phyloP scores from a whole-genome alignment of 306 rosid genomes.

The Trifolium pratense region DNA sequence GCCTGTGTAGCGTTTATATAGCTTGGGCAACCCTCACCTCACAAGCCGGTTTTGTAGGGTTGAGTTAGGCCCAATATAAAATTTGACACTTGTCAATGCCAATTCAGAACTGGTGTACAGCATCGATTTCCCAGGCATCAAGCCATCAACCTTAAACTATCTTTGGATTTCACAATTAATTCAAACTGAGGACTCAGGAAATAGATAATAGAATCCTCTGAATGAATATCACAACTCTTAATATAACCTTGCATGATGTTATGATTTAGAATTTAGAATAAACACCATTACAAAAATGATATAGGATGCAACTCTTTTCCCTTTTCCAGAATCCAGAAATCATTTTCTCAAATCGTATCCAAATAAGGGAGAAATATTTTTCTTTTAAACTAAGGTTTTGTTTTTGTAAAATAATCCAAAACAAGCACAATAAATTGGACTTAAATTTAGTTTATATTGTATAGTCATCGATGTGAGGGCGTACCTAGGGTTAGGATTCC shows the following conservation, averaged over 20 bases:
- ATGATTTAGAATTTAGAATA: conserved; percentile 21
- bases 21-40: too few species aligned
- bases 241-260: conserved; percentile 5
- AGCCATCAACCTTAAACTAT: conserved; percentile 26
- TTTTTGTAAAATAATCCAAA: neutral
- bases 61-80: too few species aligned
- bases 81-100: conserved; percentile 25
- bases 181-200: neutral
- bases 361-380: neutral
- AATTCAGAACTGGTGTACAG: conserved; percentile 15
- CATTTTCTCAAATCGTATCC: neutral
- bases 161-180: conserved; percentile 1
- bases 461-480: conserved; percentile 34
- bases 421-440: conserved; percentile 35
- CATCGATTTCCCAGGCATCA: conserved; percentile 11
- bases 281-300: conserved; percentile 18
- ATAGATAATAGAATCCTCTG: conserved; percentile 1
- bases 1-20: too few species aligned
- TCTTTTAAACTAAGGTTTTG: too few species aligned
- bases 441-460: conserved; percentile 17
- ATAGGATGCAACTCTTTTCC: conserved; percentile 6
- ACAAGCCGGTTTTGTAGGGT: too few species aligned
- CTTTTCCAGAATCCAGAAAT: conserved; percentile 29
- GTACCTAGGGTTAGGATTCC: conserved; percentile 99
- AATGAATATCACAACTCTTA: conserved; percentile 1